These are phyloP conservation scores for Fonsecaea pedrosoi DNA, from an alignment of 2,329 filamentous ascomycete species.

Conservation along the genomic window DNA sequence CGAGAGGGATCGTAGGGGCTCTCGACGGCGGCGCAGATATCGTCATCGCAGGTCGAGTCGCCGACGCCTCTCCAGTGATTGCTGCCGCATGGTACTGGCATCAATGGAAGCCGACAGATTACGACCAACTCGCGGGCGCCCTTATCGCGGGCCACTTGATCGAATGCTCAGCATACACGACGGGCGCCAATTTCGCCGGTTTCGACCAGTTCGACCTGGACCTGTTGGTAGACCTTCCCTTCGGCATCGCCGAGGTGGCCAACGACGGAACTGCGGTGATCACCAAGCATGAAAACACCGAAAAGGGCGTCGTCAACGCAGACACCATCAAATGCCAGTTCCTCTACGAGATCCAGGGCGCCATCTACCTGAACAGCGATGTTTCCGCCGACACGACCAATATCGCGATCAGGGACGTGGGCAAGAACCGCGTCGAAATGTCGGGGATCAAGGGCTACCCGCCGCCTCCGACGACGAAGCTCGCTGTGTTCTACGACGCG, in stretches of 20 bases:
- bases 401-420: conserved; percentile 48
- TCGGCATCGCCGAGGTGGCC: conserved; percentile 59
- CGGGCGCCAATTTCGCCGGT: conserved; percentile 62
- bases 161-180: conserved; percentile 62
- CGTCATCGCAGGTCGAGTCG: conserved; percentile 53
- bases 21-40: conserved; percentile 47
- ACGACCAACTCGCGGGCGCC: conserved; percentile 58
- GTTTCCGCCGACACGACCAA: conserved; percentile 42
- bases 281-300: conserved; percentile 55
- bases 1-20: conserved; percentile 47
- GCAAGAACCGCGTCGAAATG: conserved; percentile 44
- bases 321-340: conserved; percentile 56
- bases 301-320: conserved; percentile 50
- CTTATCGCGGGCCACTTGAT: conserved; percentile 61
- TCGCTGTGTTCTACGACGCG: conserved; percentile 57
- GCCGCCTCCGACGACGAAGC: conserved; percentile 60
- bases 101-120: conserved; percentile 56
- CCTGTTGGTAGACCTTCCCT: conserved; percentile 52
- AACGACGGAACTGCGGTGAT: conserved; percentile 55
- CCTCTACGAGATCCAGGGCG: conserved; percentile 58
- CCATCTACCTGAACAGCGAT: conserved; percentile 57
- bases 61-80: conserved; percentile 61
- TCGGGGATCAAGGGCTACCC: conserved; percentile 50
- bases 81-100: conserved; percentile 65
- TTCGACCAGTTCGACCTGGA: conserved; percentile 51